Percentiles rank a stretch among this genome's conserved stretches.
phyloP scores from a whole-genome alignment of 2,329 filamentous ascomycete species.

The Colletotrichum ledebouriae region DNA sequence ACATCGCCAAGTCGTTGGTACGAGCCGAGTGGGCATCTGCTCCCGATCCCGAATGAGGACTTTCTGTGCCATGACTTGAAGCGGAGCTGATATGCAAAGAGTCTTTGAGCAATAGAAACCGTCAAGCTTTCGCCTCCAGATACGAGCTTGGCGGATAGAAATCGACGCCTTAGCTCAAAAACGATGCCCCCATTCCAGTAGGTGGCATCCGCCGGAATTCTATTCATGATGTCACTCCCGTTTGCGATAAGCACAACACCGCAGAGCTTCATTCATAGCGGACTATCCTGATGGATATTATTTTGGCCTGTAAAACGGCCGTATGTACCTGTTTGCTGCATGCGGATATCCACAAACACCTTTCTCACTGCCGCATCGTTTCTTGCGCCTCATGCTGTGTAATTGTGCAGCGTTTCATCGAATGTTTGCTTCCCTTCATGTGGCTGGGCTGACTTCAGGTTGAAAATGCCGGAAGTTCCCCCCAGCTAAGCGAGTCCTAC shows the following conservation, averaged over 20 bases:
- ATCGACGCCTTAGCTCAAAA: neutral
- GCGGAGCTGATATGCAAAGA: conserved; percentile 11
- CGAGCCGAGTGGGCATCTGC: conserved; percentile 4
- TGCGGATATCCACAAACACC: neutral
- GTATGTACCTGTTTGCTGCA: conserved; percentile 8
- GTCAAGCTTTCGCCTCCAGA: neutral
- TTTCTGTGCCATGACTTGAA: neutral
- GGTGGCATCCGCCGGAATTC: conserved; percentile 18
- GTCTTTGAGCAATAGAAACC: neutral
- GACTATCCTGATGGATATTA: neutral
- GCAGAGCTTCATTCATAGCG: neutral
- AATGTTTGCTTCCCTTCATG: neutral
- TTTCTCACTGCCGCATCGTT: neutral
- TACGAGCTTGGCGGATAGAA: conserved; percentile 14
- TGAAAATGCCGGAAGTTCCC: neutral
- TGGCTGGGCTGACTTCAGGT: neutral
- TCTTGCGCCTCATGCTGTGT: neutral
- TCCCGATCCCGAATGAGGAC: neutral
- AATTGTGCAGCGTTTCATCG: neutral
- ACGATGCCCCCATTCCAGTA: conserved; percentile 20
- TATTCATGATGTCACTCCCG: conserved; percentile 18
- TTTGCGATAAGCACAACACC: neutral
- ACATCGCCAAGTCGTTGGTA: conserved; percentile 23
- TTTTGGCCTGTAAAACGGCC: conserved; percentile 1
- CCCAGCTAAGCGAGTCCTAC: conserved; percentile 10